Base-by-base conservation (phyloP, 306 rosid genomes). In the Trichosanthes truncata region DNA sequence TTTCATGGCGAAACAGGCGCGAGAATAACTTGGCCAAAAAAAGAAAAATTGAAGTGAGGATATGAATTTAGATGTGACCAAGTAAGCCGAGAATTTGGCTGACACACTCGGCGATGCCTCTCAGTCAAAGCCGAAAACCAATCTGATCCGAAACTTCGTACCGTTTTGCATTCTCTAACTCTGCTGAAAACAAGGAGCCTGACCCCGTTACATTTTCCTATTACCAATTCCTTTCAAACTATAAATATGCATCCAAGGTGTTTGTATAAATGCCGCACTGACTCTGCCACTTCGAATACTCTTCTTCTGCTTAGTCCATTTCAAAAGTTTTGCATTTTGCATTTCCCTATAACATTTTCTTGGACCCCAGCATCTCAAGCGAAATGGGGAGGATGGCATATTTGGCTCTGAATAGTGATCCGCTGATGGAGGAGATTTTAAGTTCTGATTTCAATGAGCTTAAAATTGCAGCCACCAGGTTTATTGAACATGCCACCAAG, bases 361-460 rank as follows among this genome's bases (percentile, higher is more conserved):
- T 26, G 76, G 41, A 26, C 43, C 56, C 13, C 52, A 45, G 7
- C 8, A 48, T 73, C 81, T 26, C 57, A 40, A 80, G 69, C 35
- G 26, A 74, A 25, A 90, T 90, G 91, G 88, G 88, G 49, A 86
- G 91, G 83, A 82, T 77, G 79, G 59, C 67, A 26, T 81, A 73
- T 76, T 78, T 83, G 89, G 86, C 89, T n/a, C 33, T 86, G 81
- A 86, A 82, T 72, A 78, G 79, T 18, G 90, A 90, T 51, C 85
- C 82, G 0, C 87, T 76, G 1, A 55, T 84, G 15, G 82, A 57
- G 17, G 87, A 78, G 61, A 76, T 83, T 68, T 66, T 88, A 11
- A 68, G 82, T 67, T 85, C 90, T 25, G 91, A 90, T 71, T 41
- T 86, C 61, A 77, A 74, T 48, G 93, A 88, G 73, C 88, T 85